Evolutionary conservation across 164 flowering plant genomes (phyloP).

Genomic region (Platanus orientalis): DNA sequence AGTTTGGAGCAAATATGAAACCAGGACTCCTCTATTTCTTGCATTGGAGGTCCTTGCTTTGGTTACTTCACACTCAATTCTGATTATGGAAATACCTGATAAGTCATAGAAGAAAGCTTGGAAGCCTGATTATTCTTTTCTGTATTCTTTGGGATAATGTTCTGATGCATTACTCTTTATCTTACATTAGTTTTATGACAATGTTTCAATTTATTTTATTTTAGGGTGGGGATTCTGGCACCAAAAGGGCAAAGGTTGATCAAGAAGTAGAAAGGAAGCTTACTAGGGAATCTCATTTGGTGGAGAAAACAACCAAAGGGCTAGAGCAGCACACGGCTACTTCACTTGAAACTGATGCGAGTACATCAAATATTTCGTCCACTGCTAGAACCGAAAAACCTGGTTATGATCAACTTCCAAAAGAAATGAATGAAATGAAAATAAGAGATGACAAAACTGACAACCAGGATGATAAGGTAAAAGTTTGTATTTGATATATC

Average conservation of each 20-base stretch:
- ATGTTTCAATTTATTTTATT: slow-evolving; percentile 7
- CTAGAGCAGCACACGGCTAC: slow-evolving; percentile 41
- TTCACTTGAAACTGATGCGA: slow-evolving; percentile 44
- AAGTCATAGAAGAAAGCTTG: too few species aligned
- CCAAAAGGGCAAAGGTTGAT: slow-evolving; percentile 62
- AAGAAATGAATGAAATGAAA: slow-evolving; percentile 71
- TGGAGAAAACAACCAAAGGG: slow-evolving; percentile 24
- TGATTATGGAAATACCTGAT: too few species aligned
- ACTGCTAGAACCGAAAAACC: slow-evolving; percentile 30
- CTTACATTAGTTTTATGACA: too few species aligned
- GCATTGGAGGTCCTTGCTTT: too few species aligned
- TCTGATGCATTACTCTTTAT: too few species aligned
- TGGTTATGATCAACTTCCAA: slow-evolving; percentile 63
- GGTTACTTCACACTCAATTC: too few species aligned
- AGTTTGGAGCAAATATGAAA: too few species aligned
- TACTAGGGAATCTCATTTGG: slow-evolving; percentile 18
- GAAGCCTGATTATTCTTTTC: too few species aligned
- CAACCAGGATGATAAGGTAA: slow-evolving; percentile 53
- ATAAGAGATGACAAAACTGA: slow-evolving; percentile 56
- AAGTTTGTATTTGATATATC: slow-evolving; percentile 6
- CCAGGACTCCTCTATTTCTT: too few species aligned
- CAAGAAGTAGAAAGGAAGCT: slow-evolving; percentile 43
- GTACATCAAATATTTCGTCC: slow-evolving; percentile 37
- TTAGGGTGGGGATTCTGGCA: slow-evolving; percentile 63
- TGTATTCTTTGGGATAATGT: too few species aligned